phyloP scores from a whole-genome alignment of 257 asterid genomes.

The Dorcoceras hygrometricum region DNA sequence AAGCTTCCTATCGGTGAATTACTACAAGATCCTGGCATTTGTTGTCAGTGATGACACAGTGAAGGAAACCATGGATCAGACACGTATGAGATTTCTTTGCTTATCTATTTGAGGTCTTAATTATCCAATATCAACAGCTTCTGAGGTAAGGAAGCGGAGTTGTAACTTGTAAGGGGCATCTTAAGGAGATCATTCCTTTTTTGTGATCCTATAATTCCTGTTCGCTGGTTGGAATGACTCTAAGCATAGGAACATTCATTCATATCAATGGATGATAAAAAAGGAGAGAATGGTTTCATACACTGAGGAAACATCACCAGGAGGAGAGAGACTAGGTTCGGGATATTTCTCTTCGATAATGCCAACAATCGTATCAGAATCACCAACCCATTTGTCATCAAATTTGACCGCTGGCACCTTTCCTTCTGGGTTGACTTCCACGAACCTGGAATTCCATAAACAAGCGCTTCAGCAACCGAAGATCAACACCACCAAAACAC shows the following conservation, averaged over 20 bases:
- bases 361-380: conserved; percentile 77
- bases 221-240: background rate
- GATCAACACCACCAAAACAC: background rate
- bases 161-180: background rate
- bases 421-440: conserved; percentile 72
- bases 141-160: background rate
- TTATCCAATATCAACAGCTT: no score
- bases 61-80: background rate
- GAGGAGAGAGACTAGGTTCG: conserved; percentile 55
- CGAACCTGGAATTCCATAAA: conserved; percentile 44
- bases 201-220: background rate
- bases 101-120: background rate
- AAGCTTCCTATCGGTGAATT: background rate
- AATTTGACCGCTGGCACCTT: conserved; percentile 70
- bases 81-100: background rate
- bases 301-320: conserved; percentile 65
- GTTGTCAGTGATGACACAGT: background rate
- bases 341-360: conserved; percentile 78
- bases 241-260: background rate
- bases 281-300: conserved; percentile 29
- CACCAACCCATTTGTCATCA: conserved; percentile 71
- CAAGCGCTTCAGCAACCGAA: background rate
- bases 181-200: background rate
- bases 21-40: no score
- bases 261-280: background rate